Percentiles rank a stretch among this genome's conserved stretches.
phyloP scores from a whole-genome alignment of 1,284 basidiomycete genomes.

The Rhodotorula sp. region DNA sequence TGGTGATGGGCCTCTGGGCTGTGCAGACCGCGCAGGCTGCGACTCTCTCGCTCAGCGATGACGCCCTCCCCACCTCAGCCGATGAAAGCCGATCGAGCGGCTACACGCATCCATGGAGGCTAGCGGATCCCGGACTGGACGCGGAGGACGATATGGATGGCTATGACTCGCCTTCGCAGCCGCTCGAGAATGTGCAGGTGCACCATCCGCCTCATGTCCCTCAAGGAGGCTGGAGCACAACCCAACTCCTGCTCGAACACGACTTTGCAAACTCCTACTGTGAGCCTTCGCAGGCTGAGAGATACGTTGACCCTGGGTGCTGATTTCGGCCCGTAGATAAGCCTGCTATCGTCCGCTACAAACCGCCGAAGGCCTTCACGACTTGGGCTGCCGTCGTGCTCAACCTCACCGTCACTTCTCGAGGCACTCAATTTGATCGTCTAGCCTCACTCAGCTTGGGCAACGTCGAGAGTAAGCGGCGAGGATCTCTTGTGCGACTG shows the following conservation, averaged over 20 bases:
- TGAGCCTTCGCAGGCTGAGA: not conserved
- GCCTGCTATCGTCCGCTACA: constrained; percentile 12
- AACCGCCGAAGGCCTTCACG: not conserved
- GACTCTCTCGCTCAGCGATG: too few relatives aligned
- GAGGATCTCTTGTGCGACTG: fast-evolving
- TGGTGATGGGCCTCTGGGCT: too few relatives aligned
- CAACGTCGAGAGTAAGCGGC: constrained; percentile 29
- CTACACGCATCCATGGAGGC: too few relatives aligned
- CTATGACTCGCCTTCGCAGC: not conserved
- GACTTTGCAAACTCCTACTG: constrained; percentile 20
- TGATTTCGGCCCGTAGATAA: not conserved
- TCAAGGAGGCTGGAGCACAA: not conserved
- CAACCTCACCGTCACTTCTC: constrained; percentile 18
- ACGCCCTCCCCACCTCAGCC: too few relatives aligned
- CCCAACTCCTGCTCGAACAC: constrained; percentile 1
- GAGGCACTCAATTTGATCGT: constrained; percentile 41
- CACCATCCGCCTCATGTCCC: constrained; percentile 11
- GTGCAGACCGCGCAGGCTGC: too few relatives aligned
- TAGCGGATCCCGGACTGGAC: too few relatives aligned
- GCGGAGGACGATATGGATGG: too few relatives aligned
- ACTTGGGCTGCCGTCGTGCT: constrained; percentile 9
- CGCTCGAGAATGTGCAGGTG: constrained; percentile 15
- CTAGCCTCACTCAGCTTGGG: constrained; percentile 31
- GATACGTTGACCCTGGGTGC: too few relatives aligned
- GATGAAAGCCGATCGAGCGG: too few relatives aligned